Evolutionary conservation across 2,329 filamentous ascomycete species (phyloP), one percentile per base, ranked within the genome.

Genomic region (Trichophyton schoenleinii): DNA sequence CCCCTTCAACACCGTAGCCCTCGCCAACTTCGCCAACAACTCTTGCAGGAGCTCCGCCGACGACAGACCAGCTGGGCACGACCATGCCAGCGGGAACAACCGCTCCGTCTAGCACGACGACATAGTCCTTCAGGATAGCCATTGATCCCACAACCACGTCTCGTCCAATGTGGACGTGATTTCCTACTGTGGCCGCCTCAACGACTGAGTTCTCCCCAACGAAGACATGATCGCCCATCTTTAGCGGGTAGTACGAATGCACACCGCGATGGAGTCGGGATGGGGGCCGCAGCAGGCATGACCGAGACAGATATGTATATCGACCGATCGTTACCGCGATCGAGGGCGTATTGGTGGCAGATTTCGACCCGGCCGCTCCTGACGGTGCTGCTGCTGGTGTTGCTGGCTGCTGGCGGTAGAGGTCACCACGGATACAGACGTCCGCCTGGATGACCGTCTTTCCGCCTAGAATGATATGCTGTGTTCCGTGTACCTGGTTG

Each of bases 381-480:
- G 66, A 66, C 58, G 69, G 57, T 65, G 74, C 66, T 64, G 74
- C 71, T 28, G 75, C 70, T 44, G 72, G 73, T 1, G 73, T 66
- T 36, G 75, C 67, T 6, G 67, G 61, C 1, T 84, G 71, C 71
- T 83, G 59, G 69, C 78, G 83, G 49, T 87, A 82, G 18, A 99
- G 83, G 71, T 99, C 94, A 52, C 92, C 94, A 57, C 94, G 87
- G 71, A 99, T 90, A 75, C 94, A 91, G 68, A 91, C 92, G 71
- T 96, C 91, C 64, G 91, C 87, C 80, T 96, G 91, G 70, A 99
- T 95, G 64, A 97, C 90, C 0, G 91, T 95, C 76, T 90, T 95
- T 65, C 94, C 94, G 67, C 91, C 94, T 1, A 99, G 87, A 75
- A 96, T 96, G 76, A 99, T 97, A 77, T 97, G 95, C 68, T 95